Percentiles rank a stretch among this genome's conserved stretches.
These are phyloP conservation scores for Paramecium biaurelia DNA, from an alignment of 73 alveolate species.

Conservation along the genomic window DNA sequence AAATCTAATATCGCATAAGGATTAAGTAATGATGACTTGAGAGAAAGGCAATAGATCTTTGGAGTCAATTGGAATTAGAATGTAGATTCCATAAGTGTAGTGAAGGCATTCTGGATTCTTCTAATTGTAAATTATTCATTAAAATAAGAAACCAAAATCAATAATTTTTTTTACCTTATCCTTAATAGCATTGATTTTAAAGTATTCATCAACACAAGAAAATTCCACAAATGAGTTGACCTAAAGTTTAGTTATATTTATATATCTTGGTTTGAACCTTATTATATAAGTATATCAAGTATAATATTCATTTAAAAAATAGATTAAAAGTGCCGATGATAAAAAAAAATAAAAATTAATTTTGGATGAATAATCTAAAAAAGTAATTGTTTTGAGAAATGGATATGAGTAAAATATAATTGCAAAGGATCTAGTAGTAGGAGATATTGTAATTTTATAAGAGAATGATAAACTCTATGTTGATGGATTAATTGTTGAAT, in stretches of 20 bases:
- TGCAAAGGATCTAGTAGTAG: constrained; percentile 73
- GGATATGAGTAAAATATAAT: constrained; percentile 55
- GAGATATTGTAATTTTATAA: constrained; percentile 71
- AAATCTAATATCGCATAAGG: constrained; percentile 46
- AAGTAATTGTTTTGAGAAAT: constrained; percentile 67
- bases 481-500: constrained; percentile 73
- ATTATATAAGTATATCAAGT: constrained; percentile 64
- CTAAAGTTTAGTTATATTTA: constrained; percentile 71
- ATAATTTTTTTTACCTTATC: constrained; percentile 71
- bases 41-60: neutral
- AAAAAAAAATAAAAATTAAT: neutral
- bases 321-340: constrained; percentile 66
- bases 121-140: neutral
- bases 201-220: neutral
- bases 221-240: constrained; percentile 67
- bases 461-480: constrained; percentile 83
- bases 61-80: neutral
- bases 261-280: constrained; percentile 67
- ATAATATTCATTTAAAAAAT: neutral
- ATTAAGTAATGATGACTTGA: neutral
- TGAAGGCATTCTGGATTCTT: neutral
- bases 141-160: constrained; percentile 67
- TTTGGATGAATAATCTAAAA: constrained; percentile 38
- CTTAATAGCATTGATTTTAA: constrained; percentile 63
- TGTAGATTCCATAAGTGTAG: neutral